Conservation (phyloP, 768 basidiomycete species). For the Phaeotremella fagi region DNA sequence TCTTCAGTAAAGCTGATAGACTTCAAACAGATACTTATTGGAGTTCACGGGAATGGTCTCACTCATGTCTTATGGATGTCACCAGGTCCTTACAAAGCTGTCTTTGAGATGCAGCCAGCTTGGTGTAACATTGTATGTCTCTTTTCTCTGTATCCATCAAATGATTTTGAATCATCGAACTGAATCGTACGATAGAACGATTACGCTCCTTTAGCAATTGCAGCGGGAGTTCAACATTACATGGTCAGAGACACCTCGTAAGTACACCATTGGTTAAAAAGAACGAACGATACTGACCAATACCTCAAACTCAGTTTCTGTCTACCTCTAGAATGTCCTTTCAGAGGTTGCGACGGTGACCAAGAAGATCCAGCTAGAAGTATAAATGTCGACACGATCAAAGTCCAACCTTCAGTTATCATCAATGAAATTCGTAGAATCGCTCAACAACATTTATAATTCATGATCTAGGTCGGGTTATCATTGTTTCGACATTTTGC, state of each 20-base stretch:
- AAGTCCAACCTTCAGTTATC: conserved; percentile 14
- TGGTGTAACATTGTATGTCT: not conserved
- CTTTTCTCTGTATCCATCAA: no score
- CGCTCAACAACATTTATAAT: not conserved
- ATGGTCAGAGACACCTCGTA: conserved; percentile 17
- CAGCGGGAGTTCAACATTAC: conserved; percentile 22
- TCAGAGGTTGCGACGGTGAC: conserved; percentile 9
- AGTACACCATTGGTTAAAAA: not conserved
- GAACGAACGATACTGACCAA: no score
- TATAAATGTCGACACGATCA: conserved; percentile 18
- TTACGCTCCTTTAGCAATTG: conserved; percentile 19
- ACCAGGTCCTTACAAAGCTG: conserved; percentile 11
- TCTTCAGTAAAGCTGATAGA: no score
- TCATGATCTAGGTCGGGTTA: not conserved
- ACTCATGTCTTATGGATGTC: conserved; percentile 26
- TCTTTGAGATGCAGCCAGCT: conserved; percentile 13
- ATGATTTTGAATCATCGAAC: not conserved
- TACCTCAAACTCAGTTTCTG: conserved; percentile 15
- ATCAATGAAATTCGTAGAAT: conserved; percentile 19
- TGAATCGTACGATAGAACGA: not conserved
- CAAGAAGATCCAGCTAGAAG: conserved; percentile 2
- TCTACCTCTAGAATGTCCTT: conserved; percentile 18
- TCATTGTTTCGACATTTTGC: no score
- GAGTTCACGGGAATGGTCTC: conserved; percentile 29
- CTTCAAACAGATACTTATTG: conserved; percentile 17